A percentile compares a stretch with the other conserved stretches of the same genome.
These are phyloP conservation scores for Combretum micranthum DNA, from an alignment of 345 rosid genomes.

Conservation along the genomic window DNA sequence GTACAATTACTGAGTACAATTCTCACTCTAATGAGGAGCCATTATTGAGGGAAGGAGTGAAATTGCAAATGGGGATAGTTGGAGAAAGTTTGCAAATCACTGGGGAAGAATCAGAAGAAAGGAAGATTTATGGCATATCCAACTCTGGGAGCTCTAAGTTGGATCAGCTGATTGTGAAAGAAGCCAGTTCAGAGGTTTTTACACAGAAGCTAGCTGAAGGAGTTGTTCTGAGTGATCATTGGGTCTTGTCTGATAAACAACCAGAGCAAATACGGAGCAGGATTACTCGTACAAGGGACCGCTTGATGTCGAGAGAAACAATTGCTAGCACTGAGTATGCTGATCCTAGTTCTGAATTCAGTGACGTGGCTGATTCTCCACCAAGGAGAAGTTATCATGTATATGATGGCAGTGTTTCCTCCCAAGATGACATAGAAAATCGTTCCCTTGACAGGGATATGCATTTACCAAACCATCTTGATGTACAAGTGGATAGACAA, in stretches of 20 bases:
- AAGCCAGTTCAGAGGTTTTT: conserved; percentile 8
- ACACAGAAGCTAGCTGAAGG: conserved; percentile 15
- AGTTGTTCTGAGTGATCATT: conserved; percentile 11
- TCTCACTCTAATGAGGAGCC: conserved; percentile 16
- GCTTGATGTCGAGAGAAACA: conserved; percentile 22
- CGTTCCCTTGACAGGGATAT: conserved; percentile 26
- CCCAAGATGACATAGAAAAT: conserved; percentile 56
- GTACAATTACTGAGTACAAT: conserved; percentile 13
- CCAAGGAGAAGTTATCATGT: conserved; percentile 46
- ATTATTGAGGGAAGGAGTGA: conserved; percentile 10
- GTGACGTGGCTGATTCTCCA: conserved; percentile 30
- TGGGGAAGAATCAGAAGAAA: background rate
- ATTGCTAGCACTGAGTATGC: conserved; percentile 24
- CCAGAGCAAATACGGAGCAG: conserved; percentile 15
- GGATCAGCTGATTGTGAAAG: background rate
- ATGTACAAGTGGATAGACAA: conserved; percentile 23
- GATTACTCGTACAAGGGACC: conserved; percentile 6
- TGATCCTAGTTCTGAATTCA: conserved; percentile 39
- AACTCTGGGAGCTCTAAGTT: too few relatives aligned
- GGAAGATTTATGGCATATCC: background rate
- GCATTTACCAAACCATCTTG: conserved; percentile 17
- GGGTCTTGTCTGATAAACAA: conserved; percentile 17
- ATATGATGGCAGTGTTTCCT: conserved; percentile 69
- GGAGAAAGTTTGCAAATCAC: conserved; percentile 13
- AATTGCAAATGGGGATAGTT: conserved; percentile 15